Conservation (phyloP, 148 eudicot species). For the Amaranthus cruentus region DNA sequence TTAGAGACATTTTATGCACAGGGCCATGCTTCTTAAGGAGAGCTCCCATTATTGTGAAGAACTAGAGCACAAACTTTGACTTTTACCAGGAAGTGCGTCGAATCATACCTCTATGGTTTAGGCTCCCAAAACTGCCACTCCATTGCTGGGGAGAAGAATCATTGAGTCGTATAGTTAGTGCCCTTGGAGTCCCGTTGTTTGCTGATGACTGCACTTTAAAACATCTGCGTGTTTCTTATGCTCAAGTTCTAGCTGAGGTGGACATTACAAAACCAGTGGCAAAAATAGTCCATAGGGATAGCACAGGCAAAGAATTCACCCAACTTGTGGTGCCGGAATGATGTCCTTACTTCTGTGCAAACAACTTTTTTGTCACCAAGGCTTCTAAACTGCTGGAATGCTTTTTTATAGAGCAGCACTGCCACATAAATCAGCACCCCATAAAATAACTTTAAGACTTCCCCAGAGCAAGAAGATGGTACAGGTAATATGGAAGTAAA, state of each 20-base stretch:
- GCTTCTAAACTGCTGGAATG: too few species aligned
- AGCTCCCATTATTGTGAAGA: not conserved
- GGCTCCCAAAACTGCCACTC: too few species aligned
- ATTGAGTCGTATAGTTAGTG: not conserved
- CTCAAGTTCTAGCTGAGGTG: not conserved
- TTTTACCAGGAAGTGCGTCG: not conserved
- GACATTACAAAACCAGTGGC: not conserved
- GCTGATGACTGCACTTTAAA: not conserved
- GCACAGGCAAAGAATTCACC: too few species aligned
- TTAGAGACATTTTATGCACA: not conserved
- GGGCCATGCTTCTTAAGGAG: not conserved
- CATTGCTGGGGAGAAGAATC: not conserved
- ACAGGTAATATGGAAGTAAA: too few species aligned
- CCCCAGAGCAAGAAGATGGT: too few species aligned
- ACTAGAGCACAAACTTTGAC: not conserved
- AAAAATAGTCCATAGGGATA: not conserved
- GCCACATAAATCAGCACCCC: too few species aligned
- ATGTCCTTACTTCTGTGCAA: too few species aligned
- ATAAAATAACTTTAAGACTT: too few species aligned
- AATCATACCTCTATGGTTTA: not conserved
- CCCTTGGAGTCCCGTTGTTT: not conserved
- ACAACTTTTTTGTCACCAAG: too few species aligned
- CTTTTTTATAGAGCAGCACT: too few species aligned
- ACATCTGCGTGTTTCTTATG: not conserved
- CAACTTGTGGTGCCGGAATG: too few species aligned